phyloP scores from a whole-genome alignment of 1,139 yeast species.

The Lodderomyces theae region DNA sequence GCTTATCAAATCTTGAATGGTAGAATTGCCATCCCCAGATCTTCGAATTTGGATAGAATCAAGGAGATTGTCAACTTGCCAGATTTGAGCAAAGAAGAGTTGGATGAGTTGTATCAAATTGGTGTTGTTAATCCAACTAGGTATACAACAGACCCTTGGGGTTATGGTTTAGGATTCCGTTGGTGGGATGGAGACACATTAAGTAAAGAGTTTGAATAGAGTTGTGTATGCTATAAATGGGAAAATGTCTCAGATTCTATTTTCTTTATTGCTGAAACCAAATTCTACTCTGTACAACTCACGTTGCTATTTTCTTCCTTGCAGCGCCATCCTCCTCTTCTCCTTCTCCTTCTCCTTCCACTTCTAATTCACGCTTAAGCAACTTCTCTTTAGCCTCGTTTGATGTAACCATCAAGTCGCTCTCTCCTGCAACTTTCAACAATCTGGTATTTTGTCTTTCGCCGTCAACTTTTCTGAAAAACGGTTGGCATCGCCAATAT shows the following conservation, averaged over 20 bases:
- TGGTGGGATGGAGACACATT: slow-evolving; percentile 35
- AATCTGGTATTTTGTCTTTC: slow-evolving; percentile 42
- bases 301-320: slow-evolving; percentile 4
- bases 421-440: slow-evolving; percentile 41
- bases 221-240: too few relatives aligned
- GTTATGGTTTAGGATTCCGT: slow-evolving; percentile 35
- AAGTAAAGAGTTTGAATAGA: slow-evolving; percentile 18
- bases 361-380: slow-evolving; percentile 5
- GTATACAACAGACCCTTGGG: slow-evolving; percentile 36
- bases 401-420: slow-evolving; percentile 10
- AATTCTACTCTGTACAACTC: background rate
- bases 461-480: slow-evolving; percentile 84
- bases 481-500: slow-evolving; percentile 96
- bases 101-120: slow-evolving; percentile 36
- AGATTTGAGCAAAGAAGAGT: slow-evolving; percentile 41
- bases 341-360: slow-evolving; percentile 2
- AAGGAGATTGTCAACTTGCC: slow-evolving; percentile 32
- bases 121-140: slow-evolving; percentile 46
- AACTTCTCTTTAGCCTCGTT: slow-evolving; percentile 5
- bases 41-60: slow-evolving; percentile 38
- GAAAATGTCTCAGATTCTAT: too few relatives aligned
- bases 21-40: slow-evolving; percentile 33
- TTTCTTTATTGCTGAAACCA: too few relatives aligned
- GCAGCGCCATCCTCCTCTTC: background rate
- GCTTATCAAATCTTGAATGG: slow-evolving; percentile 40